Evolutionary conservation across 306 rosid genomes (phyloP), one percentile per base, ranked within the genome.

Genomic region (Mucuna pruriens): DNA sequence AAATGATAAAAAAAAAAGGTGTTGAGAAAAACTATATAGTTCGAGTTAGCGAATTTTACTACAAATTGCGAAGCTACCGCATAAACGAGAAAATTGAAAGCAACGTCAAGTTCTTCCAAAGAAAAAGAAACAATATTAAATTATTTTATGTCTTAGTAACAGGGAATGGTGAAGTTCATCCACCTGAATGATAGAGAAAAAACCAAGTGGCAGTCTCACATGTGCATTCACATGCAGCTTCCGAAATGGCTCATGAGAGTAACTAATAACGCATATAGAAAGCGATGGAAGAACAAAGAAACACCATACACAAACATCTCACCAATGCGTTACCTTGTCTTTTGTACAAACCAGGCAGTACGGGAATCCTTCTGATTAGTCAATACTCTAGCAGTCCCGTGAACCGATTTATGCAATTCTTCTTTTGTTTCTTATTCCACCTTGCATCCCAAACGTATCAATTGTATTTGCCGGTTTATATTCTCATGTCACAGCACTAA

Each of bases 201-300:
- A 71, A 76, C 74, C 20, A 42, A 19, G 26, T 22, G 26, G 45
- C 33, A 52, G 49, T n/a, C 19, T 78, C 75, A 65, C 88, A 86
- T 78, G 88, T 82, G 90, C 69, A 67, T 2, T 89, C 87, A 82
- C 90, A 77, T 86, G 86, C 39, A 33, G 64, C 55, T 74, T 62
- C 16, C 34, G 44, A 36, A 36, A 69, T 51, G 42, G 54, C 7
- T 44, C 45, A 17, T 46, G 33, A 69, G 77, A 76, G 77, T 19
- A 77, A 62, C 51, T 9, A 57, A 38, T 22, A 55, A 55, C 33
- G 16, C 45, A 17, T 16, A 61, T 3, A 72, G 61, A 71, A 55
- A 33, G 29, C 16, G 51, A 75, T 19, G 29, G 61, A 52, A 70
- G 58, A 85, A 60, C 44, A 17, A 23, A 46, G 26, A 48, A 11